These are phyloP conservation scores for Amaranthus tricolor DNA, from an alignment of 179 eudicot genomes.

Conservation along the genomic window DNA sequence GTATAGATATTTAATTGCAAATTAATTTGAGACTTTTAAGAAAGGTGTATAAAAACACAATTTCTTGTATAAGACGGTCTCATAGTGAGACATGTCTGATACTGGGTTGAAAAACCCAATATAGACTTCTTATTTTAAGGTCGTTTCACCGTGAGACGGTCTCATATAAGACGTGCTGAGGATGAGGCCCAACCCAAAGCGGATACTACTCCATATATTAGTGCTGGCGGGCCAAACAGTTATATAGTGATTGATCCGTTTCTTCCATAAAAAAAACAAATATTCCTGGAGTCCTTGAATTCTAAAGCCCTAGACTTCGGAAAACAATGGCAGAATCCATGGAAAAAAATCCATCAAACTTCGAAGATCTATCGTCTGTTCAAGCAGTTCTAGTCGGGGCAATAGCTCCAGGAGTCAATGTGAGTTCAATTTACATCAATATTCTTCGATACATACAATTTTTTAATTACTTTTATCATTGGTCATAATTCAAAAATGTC, in stretches of 20 bases:
- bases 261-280: background rate
- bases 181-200: too few species aligned
- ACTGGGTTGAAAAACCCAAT: too few species aligned
- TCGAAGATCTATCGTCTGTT: slow-evolving; percentile 58
- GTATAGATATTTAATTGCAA: too few species aligned
- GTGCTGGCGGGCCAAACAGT: background rate
- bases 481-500: too few species aligned
- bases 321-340: background rate
- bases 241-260: background rate
- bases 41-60: too few species aligned
- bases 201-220: too few species aligned
- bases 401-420: slow-evolving; percentile 91
- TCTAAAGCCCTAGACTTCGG: background rate
- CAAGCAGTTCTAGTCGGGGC: slow-evolving; percentile 82
- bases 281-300: background rate
- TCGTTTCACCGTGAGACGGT: too few species aligned
- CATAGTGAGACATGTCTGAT: too few species aligned
- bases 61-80: too few species aligned
- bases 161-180: too few species aligned
- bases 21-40: too few species aligned
- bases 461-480: background rate
- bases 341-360: slow-evolving; percentile 19
- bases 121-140: too few species aligned
- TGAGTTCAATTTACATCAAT: slow-evolving; percentile 26
- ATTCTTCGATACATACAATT: background rate